Evolutionary conservation across 139 green algal genomes (phyloP).

Genomic region (Picochlorum costavermella): DNA sequence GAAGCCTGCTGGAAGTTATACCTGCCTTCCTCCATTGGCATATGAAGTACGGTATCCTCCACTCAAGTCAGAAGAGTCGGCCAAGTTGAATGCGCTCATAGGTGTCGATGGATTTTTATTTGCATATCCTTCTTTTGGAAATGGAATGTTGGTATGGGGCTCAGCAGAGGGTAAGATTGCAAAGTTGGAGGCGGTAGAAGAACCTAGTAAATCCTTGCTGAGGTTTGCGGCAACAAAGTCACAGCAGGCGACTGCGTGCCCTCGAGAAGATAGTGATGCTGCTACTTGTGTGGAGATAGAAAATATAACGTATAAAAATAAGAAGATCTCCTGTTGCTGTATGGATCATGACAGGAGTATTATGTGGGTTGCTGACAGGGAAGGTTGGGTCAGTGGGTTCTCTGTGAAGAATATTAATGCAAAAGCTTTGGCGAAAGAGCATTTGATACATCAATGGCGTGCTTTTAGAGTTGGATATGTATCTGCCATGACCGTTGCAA

Average conservation of each 20-base stretch:
- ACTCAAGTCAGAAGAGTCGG: constrained; percentile 40
- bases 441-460: constrained; percentile 20
- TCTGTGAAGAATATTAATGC: neutral
- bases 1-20: neutral
- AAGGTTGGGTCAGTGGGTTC: constrained; percentile 33
- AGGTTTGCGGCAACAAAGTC: too few species aligned
- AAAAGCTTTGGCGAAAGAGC: neutral
- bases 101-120: constrained; percentile 45
- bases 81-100: constrained; percentile 35
- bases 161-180: constrained; percentile 16
- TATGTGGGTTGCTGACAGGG: constrained; percentile 43
- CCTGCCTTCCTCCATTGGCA: constrained; percentile 11
- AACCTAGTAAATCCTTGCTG: too few species aligned
- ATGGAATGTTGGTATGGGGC: constrained; percentile 37
- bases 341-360: constrained; percentile 25
- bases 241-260: too few species aligned
- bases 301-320: neutral
- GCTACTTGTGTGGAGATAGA: constrained; percentile 33
- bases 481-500: constrained; percentile 31
- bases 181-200: neutral
- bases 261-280: constrained; percentile 37
- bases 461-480: constrained; percentile 33
- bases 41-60: constrained; percentile 46
- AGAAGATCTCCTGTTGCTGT: constrained; percentile 17
- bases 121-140: constrained; percentile 27